Evolutionary conservation across 805 yeast species (phyloP).

Genomic region (Ogataea ramenticola): DNA sequence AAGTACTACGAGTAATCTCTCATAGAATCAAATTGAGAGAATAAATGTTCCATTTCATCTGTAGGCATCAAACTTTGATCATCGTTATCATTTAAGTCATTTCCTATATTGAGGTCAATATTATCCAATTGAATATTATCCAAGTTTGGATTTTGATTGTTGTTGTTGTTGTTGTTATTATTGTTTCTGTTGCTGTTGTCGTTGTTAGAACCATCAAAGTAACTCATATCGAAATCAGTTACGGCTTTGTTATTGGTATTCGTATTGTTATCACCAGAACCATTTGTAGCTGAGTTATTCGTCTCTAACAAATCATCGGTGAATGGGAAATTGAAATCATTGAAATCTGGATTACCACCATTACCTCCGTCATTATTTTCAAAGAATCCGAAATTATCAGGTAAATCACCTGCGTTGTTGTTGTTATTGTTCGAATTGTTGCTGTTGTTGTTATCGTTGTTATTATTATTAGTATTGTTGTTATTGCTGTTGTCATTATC

Average conservation of each 20-base stretch:
- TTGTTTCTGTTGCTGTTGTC: not conserved
- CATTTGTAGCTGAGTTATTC: not conserved
- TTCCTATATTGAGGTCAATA: not conserved
- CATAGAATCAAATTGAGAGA: conserved; percentile 21
- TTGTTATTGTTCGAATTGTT: not conserved
- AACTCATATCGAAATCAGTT: not conserved
- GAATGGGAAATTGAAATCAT: conserved; percentile 21
- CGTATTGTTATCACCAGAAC: not conserved
- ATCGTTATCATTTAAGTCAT: conserved; percentile 2
- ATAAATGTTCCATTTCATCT: conserved; percentile 25
- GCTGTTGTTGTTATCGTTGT: not conserved
- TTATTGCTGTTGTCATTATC: too few species aligned
- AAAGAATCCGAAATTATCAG: not conserved
- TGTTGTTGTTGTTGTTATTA: not conserved
- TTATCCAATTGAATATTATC: not conserved
- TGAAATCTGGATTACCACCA: conserved; percentile 7
- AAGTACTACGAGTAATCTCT: not conserved
- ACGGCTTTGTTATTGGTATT: not conserved
- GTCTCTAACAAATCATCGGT: conserved; percentile 6
- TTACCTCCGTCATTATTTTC: not conserved
- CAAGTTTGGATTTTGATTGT: too few species aligned
- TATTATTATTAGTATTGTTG: too few species aligned
- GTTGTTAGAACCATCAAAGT: not conserved
- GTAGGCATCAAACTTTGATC: conserved; percentile 17
- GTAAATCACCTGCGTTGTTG: not conserved